These are phyloP conservation scores for Coprinopsis strossmayeri DNA, from an alignment of 768 basidiomycete genomes.

Conservation along the genomic window DNA sequence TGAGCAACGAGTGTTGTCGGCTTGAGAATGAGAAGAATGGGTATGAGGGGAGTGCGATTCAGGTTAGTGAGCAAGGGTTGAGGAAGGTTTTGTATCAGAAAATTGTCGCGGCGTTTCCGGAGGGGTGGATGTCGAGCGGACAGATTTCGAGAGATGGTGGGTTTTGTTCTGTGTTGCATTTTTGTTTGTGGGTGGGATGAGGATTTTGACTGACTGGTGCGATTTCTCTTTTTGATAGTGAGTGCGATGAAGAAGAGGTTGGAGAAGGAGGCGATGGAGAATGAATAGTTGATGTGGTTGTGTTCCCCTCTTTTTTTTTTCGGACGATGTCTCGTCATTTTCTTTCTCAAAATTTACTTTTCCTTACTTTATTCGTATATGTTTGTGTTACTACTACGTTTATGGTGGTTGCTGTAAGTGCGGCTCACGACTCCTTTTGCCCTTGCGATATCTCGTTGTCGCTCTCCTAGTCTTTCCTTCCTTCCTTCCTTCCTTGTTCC, in stretches of 20 bases:
- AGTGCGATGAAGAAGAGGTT: slow-evolving; percentile 80
- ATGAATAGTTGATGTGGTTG: too few species aligned
- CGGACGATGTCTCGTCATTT: too few species aligned
- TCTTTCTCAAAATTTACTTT: too few species aligned
- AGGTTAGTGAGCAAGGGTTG: slow-evolving; percentile 75
- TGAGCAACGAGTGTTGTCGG: slow-evolving; percentile 81
- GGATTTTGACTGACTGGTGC: background rate
- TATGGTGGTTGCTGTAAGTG: too few species aligned
- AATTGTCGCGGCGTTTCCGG: slow-evolving; percentile 78
- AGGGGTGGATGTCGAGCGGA: slow-evolving; percentile 81
- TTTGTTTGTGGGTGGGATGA: background rate
- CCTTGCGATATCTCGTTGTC: too few species aligned
- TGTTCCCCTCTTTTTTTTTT: too few species aligned
- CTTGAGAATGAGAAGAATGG: slow-evolving; percentile 44
- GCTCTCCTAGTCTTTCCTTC: too few species aligned
- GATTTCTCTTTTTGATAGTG: slow-evolving; percentile 35
- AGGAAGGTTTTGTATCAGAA: slow-evolving; percentile 80
- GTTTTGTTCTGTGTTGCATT: slow-evolving; percentile 16
- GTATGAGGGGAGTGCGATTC: slow-evolving; percentile 63
- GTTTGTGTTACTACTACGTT: too few species aligned
- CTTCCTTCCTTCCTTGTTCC: too few species aligned
- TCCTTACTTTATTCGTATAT: too few species aligned
- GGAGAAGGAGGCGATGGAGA: slow-evolving; percentile 66
- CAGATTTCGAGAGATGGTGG: slow-evolving; percentile 83
- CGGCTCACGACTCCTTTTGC: too few species aligned